Evolutionary conservation across 371 early-diverging fungal genomes (phyloP).

Genomic region (Encephalitozoon intestinalis): DNA sequence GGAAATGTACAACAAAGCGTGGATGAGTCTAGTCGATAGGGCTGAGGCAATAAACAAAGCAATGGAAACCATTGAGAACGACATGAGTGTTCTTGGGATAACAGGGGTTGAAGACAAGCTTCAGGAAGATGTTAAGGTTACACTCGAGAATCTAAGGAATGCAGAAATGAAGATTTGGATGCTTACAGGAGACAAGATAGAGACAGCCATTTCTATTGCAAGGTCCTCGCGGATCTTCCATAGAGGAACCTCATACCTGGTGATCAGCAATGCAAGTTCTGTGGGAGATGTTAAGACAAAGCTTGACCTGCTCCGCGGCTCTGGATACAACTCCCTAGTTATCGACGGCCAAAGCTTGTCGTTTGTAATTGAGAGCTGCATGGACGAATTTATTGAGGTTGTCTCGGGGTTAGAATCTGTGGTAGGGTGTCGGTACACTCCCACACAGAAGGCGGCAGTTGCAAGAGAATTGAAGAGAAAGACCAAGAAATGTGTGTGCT

Average conservation of each 20-base stretch:
- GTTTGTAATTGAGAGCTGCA: constrained; percentile 68
- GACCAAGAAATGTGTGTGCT: constrained; percentile 70
- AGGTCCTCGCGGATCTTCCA: constrained; percentile 78
- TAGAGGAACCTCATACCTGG: constrained; percentile 59
- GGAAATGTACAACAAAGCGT: constrained; percentile 48
- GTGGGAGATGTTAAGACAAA: constrained; percentile 31
- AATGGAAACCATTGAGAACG: constrained; percentile 69
- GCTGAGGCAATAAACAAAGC: constrained; percentile 67
- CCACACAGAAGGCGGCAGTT: constrained; percentile 94
- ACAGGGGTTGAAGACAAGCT: constrained; percentile 98
- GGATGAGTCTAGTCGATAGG: constrained; percentile 67
- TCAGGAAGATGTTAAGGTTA: constrained; percentile 81
- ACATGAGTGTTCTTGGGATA: constrained; percentile 80
- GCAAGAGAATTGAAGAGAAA: constrained; percentile 72
- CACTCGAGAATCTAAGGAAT: constrained; percentile 79
- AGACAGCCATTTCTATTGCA: constrained; percentile 95
- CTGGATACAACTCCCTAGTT: constrained; percentile 66
- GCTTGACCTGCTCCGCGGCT: constrained; percentile 36
- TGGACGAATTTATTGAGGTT: constrained; percentile 71
- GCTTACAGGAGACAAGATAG: constrained; percentile 98
- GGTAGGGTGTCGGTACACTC: constrained; percentile 88
- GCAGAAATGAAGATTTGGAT: constrained; percentile 96
- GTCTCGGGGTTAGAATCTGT: constrained; percentile 74
- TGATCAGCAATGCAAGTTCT: constrained; percentile 39
- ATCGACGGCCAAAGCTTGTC: constrained; percentile 88